These are phyloP conservation scores for Omphalotus guepiniiformis DNA, from an alignment of 768 basidiomycete species.

Conservation along the genomic window DNA sequence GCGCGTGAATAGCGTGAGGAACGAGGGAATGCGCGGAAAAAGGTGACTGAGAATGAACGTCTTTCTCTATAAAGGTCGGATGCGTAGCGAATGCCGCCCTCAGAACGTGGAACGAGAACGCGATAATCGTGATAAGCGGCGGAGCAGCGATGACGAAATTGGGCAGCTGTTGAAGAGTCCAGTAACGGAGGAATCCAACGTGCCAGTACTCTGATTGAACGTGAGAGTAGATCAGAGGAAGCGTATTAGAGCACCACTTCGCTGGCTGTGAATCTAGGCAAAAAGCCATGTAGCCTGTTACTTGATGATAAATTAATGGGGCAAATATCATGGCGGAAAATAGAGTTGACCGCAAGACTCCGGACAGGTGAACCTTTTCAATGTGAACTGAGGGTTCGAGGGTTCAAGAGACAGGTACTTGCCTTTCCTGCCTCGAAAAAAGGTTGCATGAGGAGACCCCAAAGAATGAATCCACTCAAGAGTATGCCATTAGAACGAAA, in stretches of 20 bases:
- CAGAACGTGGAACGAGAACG: slow-evolving; percentile 36
- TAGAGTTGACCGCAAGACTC: slow-evolving; percentile 25
- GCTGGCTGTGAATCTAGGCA: slow-evolving; percentile 37
- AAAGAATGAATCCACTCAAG: slow-evolving; percentile 72
- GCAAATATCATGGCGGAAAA: slow-evolving; percentile 45
- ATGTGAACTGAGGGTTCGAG: slow-evolving; percentile 1
- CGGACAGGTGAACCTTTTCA: neutral
- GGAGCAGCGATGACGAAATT: slow-evolving; percentile 84
- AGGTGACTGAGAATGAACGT: slow-evolving; percentile 17
- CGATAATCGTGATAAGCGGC: slow-evolving; percentile 48
- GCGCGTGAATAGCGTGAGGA: slow-evolving; percentile 74
- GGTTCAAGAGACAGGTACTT: too few species aligned
- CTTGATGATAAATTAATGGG: slow-evolving; percentile 75
- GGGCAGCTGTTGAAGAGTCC: slow-evolving; percentile 77
- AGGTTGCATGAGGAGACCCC: slow-evolving; percentile 63
- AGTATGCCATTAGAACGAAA: slow-evolving; percentile 81
- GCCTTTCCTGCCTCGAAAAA: slow-evolving; percentile 37
- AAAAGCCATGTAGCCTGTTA: slow-evolving; percentile 59
- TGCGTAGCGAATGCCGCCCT: slow-evolving; percentile 1
- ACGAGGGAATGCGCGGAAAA: slow-evolving; percentile 42
- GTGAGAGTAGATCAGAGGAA: slow-evolving; percentile 77
- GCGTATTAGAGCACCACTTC: slow-evolving; percentile 58
- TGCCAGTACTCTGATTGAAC: slow-evolving; percentile 88
- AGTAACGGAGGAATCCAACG: slow-evolving; percentile 81
- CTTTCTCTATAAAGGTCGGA: neutral